Evolutionary conservation across 208 protist species (phyloP).

Genomic region (Trypanosoma lewisi): DNA sequence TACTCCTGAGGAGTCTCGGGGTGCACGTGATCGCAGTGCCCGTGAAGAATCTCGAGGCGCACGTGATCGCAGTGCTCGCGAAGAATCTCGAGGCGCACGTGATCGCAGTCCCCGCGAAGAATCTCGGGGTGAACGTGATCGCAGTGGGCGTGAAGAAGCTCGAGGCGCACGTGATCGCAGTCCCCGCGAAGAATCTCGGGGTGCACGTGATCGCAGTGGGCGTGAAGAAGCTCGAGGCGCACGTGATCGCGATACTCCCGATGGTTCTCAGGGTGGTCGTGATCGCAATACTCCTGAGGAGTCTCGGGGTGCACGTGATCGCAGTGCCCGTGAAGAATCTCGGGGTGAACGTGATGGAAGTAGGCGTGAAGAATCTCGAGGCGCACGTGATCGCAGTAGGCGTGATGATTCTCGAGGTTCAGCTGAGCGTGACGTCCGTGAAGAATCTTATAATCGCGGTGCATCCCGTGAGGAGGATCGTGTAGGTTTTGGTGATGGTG

Average conservation of each 20-base stretch:
- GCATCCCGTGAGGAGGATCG: not conserved
- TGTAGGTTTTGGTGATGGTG: not conserved
- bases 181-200: constrained; percentile 3
- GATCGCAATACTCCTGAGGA: constrained; percentile 4
- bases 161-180: not conserved
- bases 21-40: not conserved
- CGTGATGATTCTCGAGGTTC: constrained; percentile 1
- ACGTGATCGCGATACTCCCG: not conserved
- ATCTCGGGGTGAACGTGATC: constrained; percentile 3
- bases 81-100: not conserved
- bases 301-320: not conserved
- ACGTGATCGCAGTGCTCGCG: not conserved
- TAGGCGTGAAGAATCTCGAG: constrained; percentile 1
- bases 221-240: not conserved
- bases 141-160: not conserved
- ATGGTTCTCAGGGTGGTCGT: constrained; percentile 10
- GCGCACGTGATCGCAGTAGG: not conserved
- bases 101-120: constrained; percentile 1
- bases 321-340: constrained; percentile 1
- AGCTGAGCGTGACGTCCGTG: not conserved
- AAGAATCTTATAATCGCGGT: not conserved
- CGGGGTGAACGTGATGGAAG: constrained; percentile 6
- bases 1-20: not conserved
- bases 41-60: constrained; percentile 19
- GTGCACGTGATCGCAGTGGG: constrained; percentile 5